Evolutionary conservation across 2,329 filamentous ascomycete species (phyloP), one percentile per base, ranked within the genome.

Genomic region (Pseudogymnoascus sp.): DNA sequence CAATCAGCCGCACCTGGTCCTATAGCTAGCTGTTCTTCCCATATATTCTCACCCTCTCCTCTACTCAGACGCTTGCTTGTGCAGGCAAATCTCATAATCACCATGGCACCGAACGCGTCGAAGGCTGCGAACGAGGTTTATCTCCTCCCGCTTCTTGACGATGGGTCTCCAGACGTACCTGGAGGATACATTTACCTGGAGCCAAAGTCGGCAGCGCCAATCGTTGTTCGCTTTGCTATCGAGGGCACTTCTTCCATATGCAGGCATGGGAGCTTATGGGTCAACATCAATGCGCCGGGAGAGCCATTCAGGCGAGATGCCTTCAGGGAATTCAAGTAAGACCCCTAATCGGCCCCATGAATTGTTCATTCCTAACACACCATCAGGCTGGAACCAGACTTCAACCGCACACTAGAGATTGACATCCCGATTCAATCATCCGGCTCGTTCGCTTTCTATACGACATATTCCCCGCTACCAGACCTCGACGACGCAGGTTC

Each of bases 181-280:
- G 90, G 92, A 71, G 87, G 90, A 70, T 99, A 97, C 80, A 90
- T 97, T 71, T 96, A 96, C 75, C 81, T 99, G 46, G 89, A 92
- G 0, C 87, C 95, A 16, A 78, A 78, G 67, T 88, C 89, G 16
- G 84, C 82, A 42, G 82, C 88, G n/a, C 89, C 89, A 44, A 88
- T 97, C 71, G 84, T 84, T 62, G 81, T 97, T 64, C 88, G 93
- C 65, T 96, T 99, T 76, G 86, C 91, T 69, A 93, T 97, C 70
- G 90, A 97, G 76, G 93, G 95, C 66, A 93, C 91, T 64, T 96
- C 93, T 74, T 96, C 93, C 66, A 95, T 99, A 80, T 97, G 93
- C 76, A 86, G 92, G 69, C 83, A 96, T 77, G 95, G 96, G 65
- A 97, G 90, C 73, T 82, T 99, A 67, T 99, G 95, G 93, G 89